Evolutionary conservation across 2,329 filamentous ascomycete species (phyloP).

Genomic region (Atkinsonella texensis): DNA sequence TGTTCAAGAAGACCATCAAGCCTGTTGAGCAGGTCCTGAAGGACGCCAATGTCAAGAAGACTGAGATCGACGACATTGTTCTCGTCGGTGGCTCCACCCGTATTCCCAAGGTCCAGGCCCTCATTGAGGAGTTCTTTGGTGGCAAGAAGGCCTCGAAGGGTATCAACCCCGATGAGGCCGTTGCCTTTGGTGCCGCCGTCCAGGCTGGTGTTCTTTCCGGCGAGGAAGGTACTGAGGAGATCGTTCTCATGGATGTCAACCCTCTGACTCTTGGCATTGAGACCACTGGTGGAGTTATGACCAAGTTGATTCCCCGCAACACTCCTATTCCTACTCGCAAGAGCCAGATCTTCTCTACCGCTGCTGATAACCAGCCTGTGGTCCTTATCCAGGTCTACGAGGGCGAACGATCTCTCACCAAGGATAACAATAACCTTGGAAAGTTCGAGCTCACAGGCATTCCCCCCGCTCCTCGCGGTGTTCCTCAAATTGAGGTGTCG

Average conservation of each 20-base stretch:
- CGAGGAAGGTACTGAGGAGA: conserved; percentile 64
- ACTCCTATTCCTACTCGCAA: conserved; percentile 92
- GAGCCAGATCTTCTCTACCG: conserved; percentile 95
- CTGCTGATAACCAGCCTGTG: conserved; percentile 90
- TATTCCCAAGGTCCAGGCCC: conserved; percentile 93
- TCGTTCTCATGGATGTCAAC: conserved; percentile 97
- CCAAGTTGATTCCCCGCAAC: conserved; percentile 89
- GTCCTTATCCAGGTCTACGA: conserved; percentile 94
- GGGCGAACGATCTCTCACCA: conserved; percentile 86
- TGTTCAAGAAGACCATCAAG: conserved; percentile 99
- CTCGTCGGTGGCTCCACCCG: conserved; percentile 96
- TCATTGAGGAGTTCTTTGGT: conserved; percentile 90
- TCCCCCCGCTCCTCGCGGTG: conserved; percentile 85
- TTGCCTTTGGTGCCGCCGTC: conserved; percentile 93
- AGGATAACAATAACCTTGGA: conserved; percentile 94
- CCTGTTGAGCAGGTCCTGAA: conserved; percentile 97
- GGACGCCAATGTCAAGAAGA: conserved; percentile 96
- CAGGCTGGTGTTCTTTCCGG: conserved; percentile 92
- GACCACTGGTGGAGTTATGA: conserved; percentile 96
- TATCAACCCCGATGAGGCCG: conserved; percentile 98
- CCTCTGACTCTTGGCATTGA: conserved; percentile 93
- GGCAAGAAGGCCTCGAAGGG: conserved; percentile 98
- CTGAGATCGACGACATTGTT: conserved; percentile 89
- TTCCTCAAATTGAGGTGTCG: conserved; percentile 95
- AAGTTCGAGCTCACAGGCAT: conserved; percentile 98